A percentile compares a stretch with the other conserved stretches of the same genome.
Evolutionary conservation across 768 basidiomycete species (phyloP).

Genomic region (Trametes maxima): DNA sequence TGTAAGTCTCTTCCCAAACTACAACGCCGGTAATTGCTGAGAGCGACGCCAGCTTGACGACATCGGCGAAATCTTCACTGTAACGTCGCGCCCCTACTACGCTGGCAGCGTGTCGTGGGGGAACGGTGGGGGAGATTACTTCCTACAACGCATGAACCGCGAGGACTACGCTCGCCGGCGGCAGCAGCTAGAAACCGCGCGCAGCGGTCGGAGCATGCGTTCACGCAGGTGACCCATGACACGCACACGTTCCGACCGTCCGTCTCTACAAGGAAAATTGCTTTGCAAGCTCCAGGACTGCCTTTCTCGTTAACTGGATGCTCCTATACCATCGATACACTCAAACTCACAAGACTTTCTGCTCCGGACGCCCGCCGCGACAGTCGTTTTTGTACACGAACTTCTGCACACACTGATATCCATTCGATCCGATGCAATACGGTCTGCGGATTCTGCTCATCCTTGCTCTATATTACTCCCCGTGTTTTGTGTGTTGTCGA

Average conservation of each 20-base stretch:
- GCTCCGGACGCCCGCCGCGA: too few relatives aligned
- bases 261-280: too few relatives aligned
- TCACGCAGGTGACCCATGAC: slow-evolving; percentile 11
- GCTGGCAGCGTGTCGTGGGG: slow-evolving; percentile 86
- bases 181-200: slow-evolving; percentile 55
- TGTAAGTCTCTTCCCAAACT: slow-evolving; percentile 1
- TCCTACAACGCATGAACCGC: slow-evolving; percentile 77
- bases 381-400: too few relatives aligned
- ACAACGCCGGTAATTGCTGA: neutral
- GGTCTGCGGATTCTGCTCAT: neutral
- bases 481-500: neutral
- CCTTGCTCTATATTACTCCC: neutral
- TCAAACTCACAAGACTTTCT: too few relatives aligned
- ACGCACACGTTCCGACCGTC: too few relatives aligned
- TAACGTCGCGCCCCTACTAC: slow-evolving; percentile 64
- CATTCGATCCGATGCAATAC: neutral
- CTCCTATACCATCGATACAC: too few relatives aligned
- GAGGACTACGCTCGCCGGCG: slow-evolving; percentile 64
- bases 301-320: too few relatives aligned
- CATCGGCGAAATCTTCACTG: slow-evolving; percentile 81
- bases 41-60: slow-evolving; percentile 58
- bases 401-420: too few relatives aligned
- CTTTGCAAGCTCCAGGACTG: too few relatives aligned
- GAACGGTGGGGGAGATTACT: slow-evolving; percentile 68
- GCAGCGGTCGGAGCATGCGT: slow-evolving; percentile 16